Percentiles rank a stretch among this genome's conserved stretches.
Conservation (phyloP, 2,329 filamentous ascomycete genomes). For the Dactylonectria estremocensis region DNA sequence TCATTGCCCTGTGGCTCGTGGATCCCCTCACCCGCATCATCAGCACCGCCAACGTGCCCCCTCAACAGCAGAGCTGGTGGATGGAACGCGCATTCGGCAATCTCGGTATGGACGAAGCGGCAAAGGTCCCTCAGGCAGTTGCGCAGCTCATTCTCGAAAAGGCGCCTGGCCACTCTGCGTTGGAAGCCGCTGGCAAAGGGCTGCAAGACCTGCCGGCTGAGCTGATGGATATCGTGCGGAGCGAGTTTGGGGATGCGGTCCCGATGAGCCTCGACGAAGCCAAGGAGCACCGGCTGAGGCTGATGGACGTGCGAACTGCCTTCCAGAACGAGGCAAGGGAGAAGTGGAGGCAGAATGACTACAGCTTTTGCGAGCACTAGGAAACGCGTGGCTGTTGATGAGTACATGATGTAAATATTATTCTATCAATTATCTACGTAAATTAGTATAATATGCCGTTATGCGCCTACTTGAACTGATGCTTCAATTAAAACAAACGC, state of each 20-base stretch:
- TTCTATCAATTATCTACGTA: background rate
- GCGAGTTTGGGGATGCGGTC: background rate
- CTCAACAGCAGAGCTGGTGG: constrained; percentile 53
- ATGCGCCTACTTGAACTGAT: background rate
- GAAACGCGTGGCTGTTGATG: background rate
- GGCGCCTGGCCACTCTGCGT: background rate
- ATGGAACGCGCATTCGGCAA: constrained; percentile 29
- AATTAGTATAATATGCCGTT: background rate
- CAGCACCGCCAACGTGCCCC: constrained; percentile 53
- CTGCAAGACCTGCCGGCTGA: constrained; percentile 21
- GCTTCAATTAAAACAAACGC: background rate
- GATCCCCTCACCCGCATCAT: constrained; percentile 61
- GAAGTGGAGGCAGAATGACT: background rate
- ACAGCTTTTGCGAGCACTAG: constrained; percentile 42
- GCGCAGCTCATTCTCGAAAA: constrained; percentile 15
- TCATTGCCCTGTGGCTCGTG: constrained; percentile 68
- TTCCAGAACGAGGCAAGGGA: background rate
- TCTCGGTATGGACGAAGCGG: background rate
- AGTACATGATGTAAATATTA: background rate
- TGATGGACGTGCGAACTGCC: constrained; percentile 30
- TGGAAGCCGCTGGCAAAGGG: constrained; percentile 17
- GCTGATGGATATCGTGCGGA: constrained; percentile 28
- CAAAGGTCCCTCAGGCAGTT: constrained; percentile 2
- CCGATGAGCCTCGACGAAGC: constrained; percentile 39
- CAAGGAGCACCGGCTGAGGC: constrained; percentile 30